Evolutionary conservation across 2,329 filamentous ascomycete genomes (phyloP), one percentile per base, ranked within the genome.

Genomic region (Calonectria pseudoturangicola): DNA sequence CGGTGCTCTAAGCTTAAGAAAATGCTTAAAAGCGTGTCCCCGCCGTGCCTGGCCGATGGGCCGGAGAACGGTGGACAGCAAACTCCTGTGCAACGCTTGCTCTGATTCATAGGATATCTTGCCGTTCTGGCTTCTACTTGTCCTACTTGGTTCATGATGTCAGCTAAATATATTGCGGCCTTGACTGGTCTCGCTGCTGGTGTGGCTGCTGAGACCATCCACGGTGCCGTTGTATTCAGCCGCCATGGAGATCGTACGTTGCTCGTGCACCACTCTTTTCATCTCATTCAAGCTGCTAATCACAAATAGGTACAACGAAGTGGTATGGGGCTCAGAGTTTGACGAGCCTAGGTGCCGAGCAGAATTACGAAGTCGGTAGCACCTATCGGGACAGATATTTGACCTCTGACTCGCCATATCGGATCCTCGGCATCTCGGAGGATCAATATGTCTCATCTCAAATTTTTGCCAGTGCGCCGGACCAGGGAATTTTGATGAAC

Each of bases 241-340:
- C 82, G 82, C 27, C 82, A 84, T 56, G 82, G 82, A 16, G 82
- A 84, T 67, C 79, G 82, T 83, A 74, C 45, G 81, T 77, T n/a
- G 18, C 27, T 25, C 18, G n/a, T 18, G 16, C 12, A 10, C 30
- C 16, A 15, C 33, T 16, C 16, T 15, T 33, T 58, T 27, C n/a
- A 47, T 39, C 28, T 7, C 33, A 47, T n/a, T 39, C n/a, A 41
- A 2, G 4, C 6, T 41, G 13, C 62, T 63, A 30, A 77, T 65
- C 47, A 33, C 12, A 5, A n/a, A 3, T 41, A 84, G 83, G 83
- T 4, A 81, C 80, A 36, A 80, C 83, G 18, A 84, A 84, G 75
- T 81, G 82, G 76, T 84, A 84, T 65, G 79, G 79, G 18, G 75
- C 77, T 39, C 81, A 83, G 71, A 66, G 76, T 13, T 76, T 84